phyloP scores from a whole-genome alignment of 2,329 filamentous ascomycete genomes.

The Fusarium penzigii region DNA sequence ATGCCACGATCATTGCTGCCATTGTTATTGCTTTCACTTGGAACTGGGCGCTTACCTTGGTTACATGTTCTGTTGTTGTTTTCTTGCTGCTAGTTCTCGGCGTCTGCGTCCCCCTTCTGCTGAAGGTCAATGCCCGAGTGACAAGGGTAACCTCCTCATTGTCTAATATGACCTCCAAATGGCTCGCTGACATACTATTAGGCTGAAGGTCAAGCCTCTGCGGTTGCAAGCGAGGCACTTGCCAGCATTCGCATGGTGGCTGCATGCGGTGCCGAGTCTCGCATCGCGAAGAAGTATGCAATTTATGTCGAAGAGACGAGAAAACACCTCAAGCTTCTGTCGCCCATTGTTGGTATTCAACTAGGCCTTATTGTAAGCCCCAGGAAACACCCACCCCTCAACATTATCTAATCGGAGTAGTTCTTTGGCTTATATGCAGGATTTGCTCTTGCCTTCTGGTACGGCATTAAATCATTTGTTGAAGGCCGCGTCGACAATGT shows the following conservation, averaged over 20 bases:
- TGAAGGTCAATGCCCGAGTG: constrained; percentile 50
- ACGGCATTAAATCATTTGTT: constrained; percentile 53
- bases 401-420: constrained; percentile 26
- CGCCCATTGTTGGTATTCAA: constrained; percentile 54
- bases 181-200: constrained; percentile 13
- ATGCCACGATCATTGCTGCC: constrained; percentile 52
- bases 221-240: constrained; percentile 63
- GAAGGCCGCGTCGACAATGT: constrained; percentile 50
- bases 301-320: constrained; percentile 57
- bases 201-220: constrained; percentile 58
- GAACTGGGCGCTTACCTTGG: constrained; percentile 61
- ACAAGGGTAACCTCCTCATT: constrained; percentile 34
- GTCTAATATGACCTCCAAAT: neutral
- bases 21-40: constrained; percentile 57
- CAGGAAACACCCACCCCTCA: neutral
- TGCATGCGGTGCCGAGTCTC: constrained; percentile 61
- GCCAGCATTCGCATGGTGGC: constrained; percentile 61
- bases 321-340: constrained; percentile 47
- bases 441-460: constrained; percentile 65
- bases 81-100: constrained; percentile 54
- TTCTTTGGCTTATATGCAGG: constrained; percentile 56
- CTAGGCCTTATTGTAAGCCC: constrained; percentile 48
- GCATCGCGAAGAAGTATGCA: constrained; percentile 54
- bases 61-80: constrained; percentile 56
- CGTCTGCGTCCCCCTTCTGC: constrained; percentile 54